A percentile compares a stretch with the other conserved stretches of the same genome.
phyloP scores from a whole-genome alignment of 441 rosid genomes.

The Omphalea diandra region DNA sequence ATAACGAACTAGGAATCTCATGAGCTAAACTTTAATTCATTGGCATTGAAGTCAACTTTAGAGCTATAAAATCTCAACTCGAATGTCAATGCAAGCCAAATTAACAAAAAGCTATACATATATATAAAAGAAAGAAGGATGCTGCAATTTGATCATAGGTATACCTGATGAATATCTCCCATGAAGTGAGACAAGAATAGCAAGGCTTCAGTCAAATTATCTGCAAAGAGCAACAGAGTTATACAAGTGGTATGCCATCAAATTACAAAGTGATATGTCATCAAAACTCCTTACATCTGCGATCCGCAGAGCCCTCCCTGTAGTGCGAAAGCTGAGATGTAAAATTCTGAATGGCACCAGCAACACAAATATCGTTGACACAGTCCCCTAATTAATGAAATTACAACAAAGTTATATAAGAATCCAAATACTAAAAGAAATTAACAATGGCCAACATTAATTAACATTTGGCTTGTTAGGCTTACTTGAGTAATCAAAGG shows the following conservation, averaged over 20 bases:
- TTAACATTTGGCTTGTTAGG: background rate
- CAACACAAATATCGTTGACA: constrained; percentile 60
- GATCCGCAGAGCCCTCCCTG: constrained; percentile 79
- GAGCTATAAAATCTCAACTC: too few species aligned
- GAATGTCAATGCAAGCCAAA: too few species aligned
- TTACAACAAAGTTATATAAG: background rate
- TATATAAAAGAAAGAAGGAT: too few species aligned
- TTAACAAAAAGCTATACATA: too few species aligned
- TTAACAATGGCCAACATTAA: background rate
- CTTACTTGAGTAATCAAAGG: constrained; percentile 67
- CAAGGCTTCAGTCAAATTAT: constrained; percentile 91
- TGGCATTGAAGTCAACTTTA: too few species aligned
- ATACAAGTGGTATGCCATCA: background rate
- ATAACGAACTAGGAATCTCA: background rate
- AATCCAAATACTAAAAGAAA: background rate
- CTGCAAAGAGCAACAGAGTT: constrained; percentile 30
- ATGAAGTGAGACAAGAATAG: constrained; percentile 88
- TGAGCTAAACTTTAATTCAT: too few species aligned
- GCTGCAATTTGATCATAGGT: too few species aligned
- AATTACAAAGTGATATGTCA: too few species aligned
- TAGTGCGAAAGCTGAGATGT: constrained; percentile 88
- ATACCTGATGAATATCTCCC: constrained; percentile 95
- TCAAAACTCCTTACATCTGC: constrained; percentile 49
- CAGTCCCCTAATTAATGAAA: constrained; percentile 71
- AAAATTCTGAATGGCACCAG: constrained; percentile 88